Evolutionary conservation across 805 yeast species (phyloP), one percentile per base, ranked within the genome.

Genomic region (Maudiozyma bulderi): DNA sequence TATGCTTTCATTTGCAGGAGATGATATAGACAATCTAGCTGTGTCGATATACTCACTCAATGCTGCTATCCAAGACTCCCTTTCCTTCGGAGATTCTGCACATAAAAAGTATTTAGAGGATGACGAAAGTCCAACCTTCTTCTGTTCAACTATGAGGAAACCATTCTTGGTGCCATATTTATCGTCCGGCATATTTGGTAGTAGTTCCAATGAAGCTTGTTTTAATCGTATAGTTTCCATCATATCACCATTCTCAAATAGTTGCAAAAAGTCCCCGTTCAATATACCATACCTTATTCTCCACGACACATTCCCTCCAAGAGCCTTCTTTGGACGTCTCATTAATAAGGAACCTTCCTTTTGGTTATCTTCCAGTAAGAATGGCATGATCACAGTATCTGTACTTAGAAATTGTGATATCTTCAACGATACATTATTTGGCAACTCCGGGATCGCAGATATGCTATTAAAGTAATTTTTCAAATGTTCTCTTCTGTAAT

Each of bases 51-150:
- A 57, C 41, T 66, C 69, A 33, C 73, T 63, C 13, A 76, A 55
- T 0, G 70, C 70, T 14, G 76, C 73, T 8, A 85, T 77, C 93
- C 95, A 86, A 8, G 69, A 69, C 57, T 84, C 90, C 49, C 91
- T 74, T 59, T 88, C 95, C 30, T 72, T 75, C 43, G 84, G 84
- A 8, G 84, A 80, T 61, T 89, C 95, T 2, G 93, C 84, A 64
- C 95, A 86, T 47, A 88, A 75, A 46, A 78, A 74, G 57, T 83
- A 86, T 54, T 74, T 80, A 1, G 77, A 76, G 31, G 58, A 51
- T 37, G 61, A 55, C 1, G 69, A 63, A 54, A 69, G 47, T 31
- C 71, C 72, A 37, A 63, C 54, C 51, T 72, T 71, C 52, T 70
- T 70, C 34, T 65, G 68, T 55, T 74, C 78, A 52, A 58, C 56